Evolutionary conservation across 345 rosid species (phyloP), one percentile per base, ranked within the genome.

Genomic region (Iberis pinnata): DNA sequence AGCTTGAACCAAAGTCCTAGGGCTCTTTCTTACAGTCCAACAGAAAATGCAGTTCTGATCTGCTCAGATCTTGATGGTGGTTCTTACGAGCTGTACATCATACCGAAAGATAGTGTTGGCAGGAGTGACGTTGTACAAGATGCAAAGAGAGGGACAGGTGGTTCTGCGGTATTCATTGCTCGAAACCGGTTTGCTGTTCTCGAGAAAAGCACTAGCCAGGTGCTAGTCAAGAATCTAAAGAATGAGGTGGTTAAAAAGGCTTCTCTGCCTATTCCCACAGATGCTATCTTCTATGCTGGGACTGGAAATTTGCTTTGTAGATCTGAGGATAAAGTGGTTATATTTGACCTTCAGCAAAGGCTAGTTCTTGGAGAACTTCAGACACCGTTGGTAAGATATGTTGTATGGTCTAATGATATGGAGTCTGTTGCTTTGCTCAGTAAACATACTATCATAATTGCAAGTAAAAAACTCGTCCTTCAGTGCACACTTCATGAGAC

Each of bases 11-110:
- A 85, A 50, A 81, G 90, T 72, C 96, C 98, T 2, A 80, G 89
- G 70, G 78, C 95, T 43, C 70, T 92, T 25, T 92, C 98, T n/a
- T 88, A 88, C 70, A 92, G 98, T 73, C 96, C 95, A 17, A 88
- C 95, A 4, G 98, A 92, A 76, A 92, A 88, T 64, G 95, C 90
- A 36, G 88, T 88, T 52, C 79, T 92, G 31, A 73, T 92, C 31
- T 80, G 93, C 75, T 88, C 94, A 43, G 98, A 92, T 76, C 76
- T 77, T 31, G 98, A 92, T 76, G 98, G 96, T 16, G 96, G 96
- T 51, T 81, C 93, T 24, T 88, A 92, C 50, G 97, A 88, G 78
- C 56, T 92, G 75, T 88, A 88, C 73, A 70, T 78, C 57, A 76
- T 88, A 61, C 88, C 93, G 1, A 88, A 87, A 70, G 96, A 92